Evolutionary conservation across 1,284 basidiomycete genomes (phyloP), one percentile per base, ranked within the genome.

Genomic region (Cutaneotrichosporon mucoides): DNA sequence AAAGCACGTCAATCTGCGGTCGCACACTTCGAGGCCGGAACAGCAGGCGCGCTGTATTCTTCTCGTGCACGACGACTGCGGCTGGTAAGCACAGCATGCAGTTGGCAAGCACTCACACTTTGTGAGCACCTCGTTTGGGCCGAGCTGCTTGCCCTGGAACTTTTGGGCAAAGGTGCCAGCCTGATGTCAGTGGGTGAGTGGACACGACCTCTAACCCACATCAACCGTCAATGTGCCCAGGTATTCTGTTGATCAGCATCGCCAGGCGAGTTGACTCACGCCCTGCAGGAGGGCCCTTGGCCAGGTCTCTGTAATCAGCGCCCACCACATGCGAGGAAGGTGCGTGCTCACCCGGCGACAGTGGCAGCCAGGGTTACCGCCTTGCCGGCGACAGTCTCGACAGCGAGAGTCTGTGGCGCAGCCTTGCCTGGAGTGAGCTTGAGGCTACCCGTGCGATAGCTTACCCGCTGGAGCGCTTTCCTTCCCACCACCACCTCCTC

Each of bases 1-100:
- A 73, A 9, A 74, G 65, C 15, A 77, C 62, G 42, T 75, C 68
- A 38, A 77, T 62, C 44, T 67, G 64, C 0, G 74, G 68, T 38
- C 70, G 57, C 6, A 70, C 60, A 0, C 72, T 71, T 9, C 74
- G 61, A 2, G 75, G 71, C 13, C 73, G 69, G 60, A 76, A 77
- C 1, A 76, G 53, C 4, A 77, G 57, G 41, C 72, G 58, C 11
- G 70, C 71, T 3, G 67, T 70, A 43, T 57, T 65, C 55, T 73
- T 71, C 57, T 76, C 70, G 16, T 75, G 73, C 3, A 68, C 61
- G 1, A 48, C 48, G 12, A 55, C 62, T 64, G 50, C 2, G 7
- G 12, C 33, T 40, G 15, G 34, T 43, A 10, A n/a, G n/a, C n/a
- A n/a, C n/a, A n/a, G n/a, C n/a, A n/a, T n/a, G n/a, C n/a, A n/a